A percentile compares a stretch with the other conserved stretches of the same genome.
These are phyloP conservation scores for Dictyostelium citrinum DNA, from an alignment of 78 protist species.

Conservation along the genomic window DNA sequence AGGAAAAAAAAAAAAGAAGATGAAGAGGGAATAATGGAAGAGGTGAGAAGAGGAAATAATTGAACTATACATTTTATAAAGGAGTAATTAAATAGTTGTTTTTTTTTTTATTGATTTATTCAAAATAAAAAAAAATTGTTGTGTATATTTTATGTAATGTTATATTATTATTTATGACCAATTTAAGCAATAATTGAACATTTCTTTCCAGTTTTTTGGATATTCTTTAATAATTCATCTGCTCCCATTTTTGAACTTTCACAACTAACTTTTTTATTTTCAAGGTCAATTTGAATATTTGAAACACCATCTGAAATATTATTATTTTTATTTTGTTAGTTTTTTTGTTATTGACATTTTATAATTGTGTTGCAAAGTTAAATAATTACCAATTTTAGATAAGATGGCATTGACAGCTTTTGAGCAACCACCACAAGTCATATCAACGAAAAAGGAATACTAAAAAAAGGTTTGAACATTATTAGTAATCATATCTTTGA, in stretches of 20 bases:
- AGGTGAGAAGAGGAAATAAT: not conserved
- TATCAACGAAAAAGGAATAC: constrained; percentile 74
- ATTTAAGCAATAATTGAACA: constrained; percentile 46
- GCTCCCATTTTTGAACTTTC: constrained; percentile 29
- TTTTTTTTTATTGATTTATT: not conserved
- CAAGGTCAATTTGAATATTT: constrained; percentile 48
- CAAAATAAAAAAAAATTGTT: too few relatives aligned
- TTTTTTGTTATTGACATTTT: not conserved
- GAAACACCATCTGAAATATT: constrained; percentile 58
- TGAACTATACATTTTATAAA: not conserved
- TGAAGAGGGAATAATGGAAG: not conserved
- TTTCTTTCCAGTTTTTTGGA: constrained; percentile 67
- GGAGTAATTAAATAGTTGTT: not conserved
- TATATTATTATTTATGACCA: not conserved
- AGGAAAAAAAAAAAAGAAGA: not conserved
- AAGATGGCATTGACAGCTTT: constrained; percentile 67
- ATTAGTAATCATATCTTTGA: not conserved
- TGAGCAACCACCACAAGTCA: constrained; percentile 81
- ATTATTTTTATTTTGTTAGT: not conserved
- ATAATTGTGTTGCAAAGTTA: not conserved
- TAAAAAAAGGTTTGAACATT: not conserved
- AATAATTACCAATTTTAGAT: constrained; percentile 26
- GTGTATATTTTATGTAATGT: not conserved
- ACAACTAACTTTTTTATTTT: constrained; percentile 33
- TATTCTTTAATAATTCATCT: constrained; percentile 18